phyloP scores from a whole-genome alignment of 441 rosid genomes.

The Erodium chrysanthum region DNA sequence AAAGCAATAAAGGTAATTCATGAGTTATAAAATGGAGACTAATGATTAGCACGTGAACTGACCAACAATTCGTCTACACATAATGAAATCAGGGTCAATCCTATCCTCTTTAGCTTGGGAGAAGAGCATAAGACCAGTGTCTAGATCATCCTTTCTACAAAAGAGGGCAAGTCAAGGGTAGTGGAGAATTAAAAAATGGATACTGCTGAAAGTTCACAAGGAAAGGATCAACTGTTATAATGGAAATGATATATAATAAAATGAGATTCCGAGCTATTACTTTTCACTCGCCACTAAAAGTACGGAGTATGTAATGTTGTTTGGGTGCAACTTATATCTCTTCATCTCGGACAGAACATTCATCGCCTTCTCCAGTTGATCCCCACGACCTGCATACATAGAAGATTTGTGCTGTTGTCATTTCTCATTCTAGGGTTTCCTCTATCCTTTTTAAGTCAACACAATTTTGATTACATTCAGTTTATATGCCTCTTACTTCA shows the following conservation, averaged over 20 bases:
- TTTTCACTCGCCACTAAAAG: slow-evolving; percentile 75
- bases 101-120: slow-evolving; percentile 63
- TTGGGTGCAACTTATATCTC: slow-evolving; percentile 44
- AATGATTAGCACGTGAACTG: slow-evolving; percentile 26
- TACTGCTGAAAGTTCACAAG: slow-evolving; percentile 7
- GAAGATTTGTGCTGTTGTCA: slow-evolving; percentile 21
- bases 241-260: slow-evolving; percentile 5
- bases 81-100: slow-evolving; percentile 46
- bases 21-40: slow-evolving; percentile 9
- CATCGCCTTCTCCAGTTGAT: slow-evolving; percentile 66
- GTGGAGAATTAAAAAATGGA: background rate
- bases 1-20: slow-evolving; percentile 2
- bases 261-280: slow-evolving; percentile 27
- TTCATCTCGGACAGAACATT: slow-evolving; percentile 66
- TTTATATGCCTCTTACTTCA: no score
- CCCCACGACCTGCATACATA: slow-evolving; percentile 57
- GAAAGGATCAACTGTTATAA: slow-evolving; percentile 12
- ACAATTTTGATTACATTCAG: background rate
- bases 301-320: slow-evolving; percentile 66
- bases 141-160: slow-evolving; percentile 70
- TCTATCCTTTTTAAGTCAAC: background rate
- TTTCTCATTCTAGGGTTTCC: slow-evolving; percentile 14
- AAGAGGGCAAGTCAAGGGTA: slow-evolving; percentile 14
- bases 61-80: slow-evolving; percentile 69
- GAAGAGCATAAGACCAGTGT: slow-evolving; percentile 48